Conservation (phyloP, 176 grass and related monocot species). For the bread wheat (Triticum aestivum) region DNA sequence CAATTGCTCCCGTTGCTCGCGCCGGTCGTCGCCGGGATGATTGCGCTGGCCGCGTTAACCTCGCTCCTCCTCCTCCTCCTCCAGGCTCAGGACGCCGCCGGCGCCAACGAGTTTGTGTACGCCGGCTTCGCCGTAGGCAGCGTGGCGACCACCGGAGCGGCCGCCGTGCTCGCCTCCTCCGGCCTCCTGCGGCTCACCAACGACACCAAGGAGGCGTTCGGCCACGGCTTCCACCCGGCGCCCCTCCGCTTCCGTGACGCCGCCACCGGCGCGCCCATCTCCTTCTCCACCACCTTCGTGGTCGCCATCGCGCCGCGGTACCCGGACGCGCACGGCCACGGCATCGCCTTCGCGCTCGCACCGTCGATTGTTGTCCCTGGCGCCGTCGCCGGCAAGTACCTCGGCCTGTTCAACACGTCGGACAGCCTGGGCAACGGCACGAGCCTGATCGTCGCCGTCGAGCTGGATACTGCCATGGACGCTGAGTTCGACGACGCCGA, state of each 20-base stretch:
- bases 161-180: constrained; percentile 21
- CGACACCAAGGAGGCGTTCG: constrained; percentile 51
- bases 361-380: constrained; percentile 41
- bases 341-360: constrained; percentile 59
- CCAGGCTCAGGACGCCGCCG: not conserved
- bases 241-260: constrained; percentile 39
- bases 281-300: constrained; percentile 75
- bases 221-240: constrained; percentile 48
- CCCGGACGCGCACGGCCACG: constrained; percentile 65
- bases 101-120: not conserved
- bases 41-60: not conserved
- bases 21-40: not conserved
- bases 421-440: constrained; percentile 55
- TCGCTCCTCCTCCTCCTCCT: constrained; percentile 15
- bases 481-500: constrained; percentile 81
- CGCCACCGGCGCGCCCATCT: constrained; percentile 14
- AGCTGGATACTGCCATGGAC: constrained; percentile 90
- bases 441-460: constrained; percentile 70
- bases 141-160: not conserved
- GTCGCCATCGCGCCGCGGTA: constrained; percentile 69
- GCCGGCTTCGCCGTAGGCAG: constrained; percentile 35
- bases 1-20: not conserved
- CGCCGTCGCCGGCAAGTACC: constrained; percentile 74
- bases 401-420: constrained; percentile 52
- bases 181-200: constrained; percentile 69